These are phyloP conservation scores for Grosmannia clavigera DNA, from an alignment of 2,329 filamentous ascomycete species.

Conservation along the genomic window DNA sequence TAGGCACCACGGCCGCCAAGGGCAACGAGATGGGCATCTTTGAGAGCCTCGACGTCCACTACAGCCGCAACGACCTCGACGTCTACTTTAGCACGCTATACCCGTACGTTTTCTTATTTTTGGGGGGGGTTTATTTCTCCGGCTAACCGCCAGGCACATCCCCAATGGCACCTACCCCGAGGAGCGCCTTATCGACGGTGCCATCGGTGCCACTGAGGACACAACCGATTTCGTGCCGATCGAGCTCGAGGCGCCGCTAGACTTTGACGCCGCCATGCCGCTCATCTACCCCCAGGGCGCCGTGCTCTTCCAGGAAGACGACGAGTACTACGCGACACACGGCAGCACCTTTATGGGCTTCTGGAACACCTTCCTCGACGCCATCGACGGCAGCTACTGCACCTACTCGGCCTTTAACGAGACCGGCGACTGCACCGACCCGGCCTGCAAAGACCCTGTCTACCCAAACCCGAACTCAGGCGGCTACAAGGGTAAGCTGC, in stretches of 20 bases:
- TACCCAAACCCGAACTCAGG: constrained; percentile 32
- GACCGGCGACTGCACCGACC: constrained; percentile 25
- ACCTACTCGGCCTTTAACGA: constrained; percentile 30
- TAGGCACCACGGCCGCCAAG: constrained; percentile 1
- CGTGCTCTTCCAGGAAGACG: constrained; percentile 29
- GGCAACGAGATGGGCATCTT: constrained; percentile 14
- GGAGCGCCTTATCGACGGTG: constrained; percentile 21
- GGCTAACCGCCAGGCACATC: constrained; percentile 11
- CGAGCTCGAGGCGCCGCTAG: constrained; percentile 24
- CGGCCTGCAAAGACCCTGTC: constrained; percentile 28
- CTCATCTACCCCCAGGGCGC: constrained; percentile 28
- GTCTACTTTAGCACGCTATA: constrained; percentile 12
- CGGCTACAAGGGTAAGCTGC: constrained; percentile 31
- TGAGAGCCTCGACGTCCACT: constrained; percentile 12
- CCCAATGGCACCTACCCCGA: constrained; percentile 20
- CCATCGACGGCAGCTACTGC: constrained; percentile 36
- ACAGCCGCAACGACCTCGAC: constrained; percentile 12
- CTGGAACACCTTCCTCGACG: constrained; percentile 27
- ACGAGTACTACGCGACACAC: constrained; percentile 22
- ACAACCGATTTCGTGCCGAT: constrained; percentile 11
- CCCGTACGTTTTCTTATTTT: constrained; percentile 7
- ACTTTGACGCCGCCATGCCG: constrained; percentile 23
- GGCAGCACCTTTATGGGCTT: background rate
- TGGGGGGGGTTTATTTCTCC: too few relatives aligned
- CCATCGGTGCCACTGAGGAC: constrained; percentile 11